A percentile compares a stretch with the other conserved stretches of the same genome.
Evolutionary conservation across 176 grass and related monocot species (phyloP).

Genomic region (barley (Hordeum vulgare)): MorexV3_pseudomolecules_assembly NC_058522.1:560960181-560960680

Average conservation of each 20-base stretch:
- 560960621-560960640: constrained; percentile 13
- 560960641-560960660: constrained; percentile 2
- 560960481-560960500: too few relatives aligned
- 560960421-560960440: too few relatives aligned
- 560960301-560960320: background rate
- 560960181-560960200: background rate
- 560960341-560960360: background rate
- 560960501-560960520: too few relatives aligned
- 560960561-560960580: background rate
- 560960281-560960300: background rate
- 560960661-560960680: background rate
- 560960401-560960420: too few relatives aligned
- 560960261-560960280: too few relatives aligned
- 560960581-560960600: background rate
- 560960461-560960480: too few relatives aligned
- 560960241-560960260: background rate
- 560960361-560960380: too few relatives aligned
- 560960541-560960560: background rate
- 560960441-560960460: too few relatives aligned
- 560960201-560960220: background rate
- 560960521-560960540: background rate
- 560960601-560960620: background rate
- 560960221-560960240: too few relatives aligned
- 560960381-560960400: too few relatives aligned
- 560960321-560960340: background rate